These are phyloP conservation scores for Oryza glumipatula DNA, from an alignment of 176 grass and related monocot species.

Conservation along the genomic window DNA sequence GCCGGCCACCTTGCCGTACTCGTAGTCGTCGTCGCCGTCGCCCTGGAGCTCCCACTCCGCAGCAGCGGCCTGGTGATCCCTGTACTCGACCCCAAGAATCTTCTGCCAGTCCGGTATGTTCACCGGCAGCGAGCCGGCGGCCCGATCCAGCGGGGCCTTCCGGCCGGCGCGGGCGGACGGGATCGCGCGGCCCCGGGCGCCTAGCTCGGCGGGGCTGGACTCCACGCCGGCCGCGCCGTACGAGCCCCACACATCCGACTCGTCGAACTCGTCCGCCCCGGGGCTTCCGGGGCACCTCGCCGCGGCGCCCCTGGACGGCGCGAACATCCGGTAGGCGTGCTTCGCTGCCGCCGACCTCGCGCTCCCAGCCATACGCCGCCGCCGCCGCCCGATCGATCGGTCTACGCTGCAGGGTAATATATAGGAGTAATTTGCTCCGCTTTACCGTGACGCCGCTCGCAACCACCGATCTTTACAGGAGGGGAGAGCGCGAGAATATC, in stretches of 20 bases:
- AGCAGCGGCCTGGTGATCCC: constrained; percentile 26
- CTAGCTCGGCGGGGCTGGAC: not conserved
- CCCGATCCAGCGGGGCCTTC: constrained; percentile 35
- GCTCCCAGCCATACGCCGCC: constrained; percentile 61
- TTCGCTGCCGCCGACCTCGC: constrained; percentile 49
- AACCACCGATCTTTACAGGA: constrained; percentile 15
- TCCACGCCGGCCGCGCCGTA: constrained; percentile 20
- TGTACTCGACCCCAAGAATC: constrained; percentile 69
- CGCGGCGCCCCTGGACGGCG: constrained; percentile 44
- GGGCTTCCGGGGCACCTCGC: constrained; percentile 32
- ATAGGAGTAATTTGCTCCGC: not conserved
- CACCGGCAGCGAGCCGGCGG: constrained; percentile 65
- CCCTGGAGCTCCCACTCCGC: constrained; percentile 46
- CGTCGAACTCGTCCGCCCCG: constrained; percentile 71
- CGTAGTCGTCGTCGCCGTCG: constrained; percentile 38
- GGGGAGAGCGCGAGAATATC: not conserved
- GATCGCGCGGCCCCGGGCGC: constrained; percentile 12
- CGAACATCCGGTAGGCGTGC: constrained; percentile 73
- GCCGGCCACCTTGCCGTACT: not conserved
- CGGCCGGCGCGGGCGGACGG: constrained; percentile 29
- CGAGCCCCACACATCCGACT: constrained; percentile 76
- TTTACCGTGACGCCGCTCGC: constrained; percentile 20
- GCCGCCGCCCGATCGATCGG: not conserved
- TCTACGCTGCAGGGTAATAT: too few species aligned
- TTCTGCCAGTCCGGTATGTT: constrained; percentile 94